phyloP scores from a whole-genome alignment of 257 asterid species.

The Solanum lignicaule region DNA sequence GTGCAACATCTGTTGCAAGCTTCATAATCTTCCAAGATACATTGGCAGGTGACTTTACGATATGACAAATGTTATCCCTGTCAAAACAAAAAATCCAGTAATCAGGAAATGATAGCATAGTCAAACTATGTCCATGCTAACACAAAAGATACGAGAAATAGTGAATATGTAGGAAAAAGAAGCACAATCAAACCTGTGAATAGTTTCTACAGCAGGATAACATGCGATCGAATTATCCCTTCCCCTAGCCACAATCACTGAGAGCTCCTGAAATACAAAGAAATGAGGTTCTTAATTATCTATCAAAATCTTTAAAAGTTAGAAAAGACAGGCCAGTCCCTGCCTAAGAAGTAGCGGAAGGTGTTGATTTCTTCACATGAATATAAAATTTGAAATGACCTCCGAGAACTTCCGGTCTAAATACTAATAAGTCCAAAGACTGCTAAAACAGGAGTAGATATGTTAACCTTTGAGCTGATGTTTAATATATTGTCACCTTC shows the following conservation, averaged over 20 bases:
- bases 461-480: not conserved
- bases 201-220: constrained; percentile 89
- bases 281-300: not conserved
- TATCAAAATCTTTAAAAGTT: not conserved
- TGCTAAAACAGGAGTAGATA: not conserved
- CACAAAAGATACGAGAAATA: not conserved
- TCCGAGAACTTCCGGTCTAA: not conserved
- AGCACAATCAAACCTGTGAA: constrained; percentile 53
- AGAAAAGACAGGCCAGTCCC: not conserved
- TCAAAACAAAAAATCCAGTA: not conserved
- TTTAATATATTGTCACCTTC: not conserved
- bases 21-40: constrained; percentile 66
- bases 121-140: not conserved
- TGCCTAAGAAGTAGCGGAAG: not conserved
- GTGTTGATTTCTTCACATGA: not conserved
- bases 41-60: constrained; percentile 87
- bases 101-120: not conserved
- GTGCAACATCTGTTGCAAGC: constrained; percentile 83
- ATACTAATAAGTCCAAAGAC: not conserved
- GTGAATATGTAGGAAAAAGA: not conserved
- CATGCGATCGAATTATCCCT: constrained; percentile 51
- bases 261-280: constrained; percentile 56
- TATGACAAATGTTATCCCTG: constrained; percentile 92
- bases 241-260: constrained; percentile 94
- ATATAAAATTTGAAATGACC: not conserved